Evolutionary conservation across 129 eudicot genomes (phyloP).

Genomic region (Escallonia herrerae): DNA sequence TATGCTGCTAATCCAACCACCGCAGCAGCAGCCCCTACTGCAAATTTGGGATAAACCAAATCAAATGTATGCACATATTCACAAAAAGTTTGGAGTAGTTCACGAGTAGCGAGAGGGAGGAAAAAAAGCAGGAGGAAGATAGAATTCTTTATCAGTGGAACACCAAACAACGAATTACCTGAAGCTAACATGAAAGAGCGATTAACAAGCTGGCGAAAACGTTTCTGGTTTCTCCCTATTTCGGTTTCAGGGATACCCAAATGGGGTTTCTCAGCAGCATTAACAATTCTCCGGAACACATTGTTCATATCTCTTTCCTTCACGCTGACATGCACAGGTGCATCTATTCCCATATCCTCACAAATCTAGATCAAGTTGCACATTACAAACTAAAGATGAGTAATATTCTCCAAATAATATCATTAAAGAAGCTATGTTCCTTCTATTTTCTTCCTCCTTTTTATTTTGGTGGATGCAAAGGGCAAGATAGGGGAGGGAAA

Average conservation of each 20-base stretch:
- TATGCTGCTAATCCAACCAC: constrained; percentile 68
- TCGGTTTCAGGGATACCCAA: constrained; percentile 73
- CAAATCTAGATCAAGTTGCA: constrained; percentile 41
- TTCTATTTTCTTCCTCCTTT: not conserved
- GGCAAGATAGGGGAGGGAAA: not conserved
- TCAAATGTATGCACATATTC: not conserved
- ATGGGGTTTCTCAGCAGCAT: constrained; percentile 75
- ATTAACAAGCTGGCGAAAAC: constrained; percentile 47
- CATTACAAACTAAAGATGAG: constrained; percentile 6
- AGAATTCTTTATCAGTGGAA: not conserved
- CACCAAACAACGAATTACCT: constrained; percentile 28
- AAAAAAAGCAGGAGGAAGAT: not conserved
- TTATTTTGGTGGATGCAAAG: not conserved
- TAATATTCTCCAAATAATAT: not conserved
- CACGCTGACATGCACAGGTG: constrained; percentile 64
- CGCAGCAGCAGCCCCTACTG: constrained; percentile 79
- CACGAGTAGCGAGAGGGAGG: no score
- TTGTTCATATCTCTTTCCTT: constrained; percentile 61
- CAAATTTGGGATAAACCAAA: constrained; percentile 14
- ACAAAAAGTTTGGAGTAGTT: not conserved
- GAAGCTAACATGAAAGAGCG: constrained; percentile 57
- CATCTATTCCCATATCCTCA: constrained; percentile 63
- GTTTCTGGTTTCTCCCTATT: constrained; percentile 62
- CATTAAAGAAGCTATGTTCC: not conserved
- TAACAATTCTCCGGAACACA: constrained; percentile 55